These are phyloP conservation scores for Tetrahymena thermophila DNA, from an alignment of 73 alveolate genomes.

Conservation along the genomic window DNA sequence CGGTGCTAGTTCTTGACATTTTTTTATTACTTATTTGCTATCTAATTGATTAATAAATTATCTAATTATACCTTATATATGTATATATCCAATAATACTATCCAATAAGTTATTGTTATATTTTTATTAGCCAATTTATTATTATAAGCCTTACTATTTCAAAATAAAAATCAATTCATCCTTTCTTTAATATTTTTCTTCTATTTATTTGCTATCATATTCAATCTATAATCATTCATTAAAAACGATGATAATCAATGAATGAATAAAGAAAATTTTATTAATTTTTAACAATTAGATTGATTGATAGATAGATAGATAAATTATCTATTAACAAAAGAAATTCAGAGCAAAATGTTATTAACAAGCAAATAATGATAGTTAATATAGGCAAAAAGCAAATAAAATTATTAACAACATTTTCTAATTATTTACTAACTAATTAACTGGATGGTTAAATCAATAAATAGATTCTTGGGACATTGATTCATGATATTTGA, in stretches of 20 bases:
- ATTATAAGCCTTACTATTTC: background rate
- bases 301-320: background rate
- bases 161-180: background rate
- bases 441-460: background rate
- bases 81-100: background rate
- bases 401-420: background rate
- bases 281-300: background rate
- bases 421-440: background rate
- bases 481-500: background rate
- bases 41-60: background rate
- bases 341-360: too few relatives aligned
- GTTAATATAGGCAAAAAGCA: background rate
- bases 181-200: background rate
- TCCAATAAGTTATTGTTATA: background rate
- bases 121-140: background rate
- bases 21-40: background rate
- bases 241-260: background rate
- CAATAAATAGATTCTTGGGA: background rate
- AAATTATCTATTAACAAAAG: background rate
- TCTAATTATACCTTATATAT: background rate
- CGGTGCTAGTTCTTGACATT: slow-evolving; percentile 1
- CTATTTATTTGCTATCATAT: background rate
- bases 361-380: background rate
- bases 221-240: background rate
- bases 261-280: background rate